phyloP scores from a whole-genome alignment of 305 asterid species.

The Solanum hybrid region DNA sequence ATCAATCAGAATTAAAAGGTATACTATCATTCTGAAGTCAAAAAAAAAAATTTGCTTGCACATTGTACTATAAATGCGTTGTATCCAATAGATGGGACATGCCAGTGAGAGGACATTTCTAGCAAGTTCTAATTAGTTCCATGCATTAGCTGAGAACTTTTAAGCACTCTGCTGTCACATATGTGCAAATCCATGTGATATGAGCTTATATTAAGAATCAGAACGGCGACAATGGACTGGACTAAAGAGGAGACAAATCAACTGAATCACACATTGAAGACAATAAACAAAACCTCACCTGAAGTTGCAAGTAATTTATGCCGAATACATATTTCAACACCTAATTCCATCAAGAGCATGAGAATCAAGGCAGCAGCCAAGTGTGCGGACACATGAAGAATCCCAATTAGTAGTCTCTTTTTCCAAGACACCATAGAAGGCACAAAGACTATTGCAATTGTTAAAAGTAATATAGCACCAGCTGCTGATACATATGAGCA shows the following conservation, averaged over 20 bases:
- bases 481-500: slow-evolving; percentile 64
- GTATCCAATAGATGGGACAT: background rate
- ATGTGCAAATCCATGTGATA: background rate
- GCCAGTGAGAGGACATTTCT: background rate
- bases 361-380: slow-evolving; percentile 88
- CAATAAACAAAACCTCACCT: slow-evolving; percentile 31
- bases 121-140: background rate
- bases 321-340: slow-evolving; percentile 78
- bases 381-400: slow-evolving; percentile 91
- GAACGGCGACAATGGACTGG: background rate
- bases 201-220: background rate
- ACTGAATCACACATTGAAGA: background rate
- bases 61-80: background rate
- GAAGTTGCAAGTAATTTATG: slow-evolving; percentile 82
- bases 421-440: slow-evolving; percentile 82
- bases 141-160: background rate
- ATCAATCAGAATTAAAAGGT: background rate
- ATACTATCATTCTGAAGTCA: background rate
- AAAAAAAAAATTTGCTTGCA: background rate
- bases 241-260: background rate
- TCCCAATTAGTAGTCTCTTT: slow-evolving; percentile 58
- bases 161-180: background rate
- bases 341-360: slow-evolving; percentile 92
- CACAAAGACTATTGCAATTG: slow-evolving; percentile 65
- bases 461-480: slow-evolving; percentile 61